phyloP scores from a whole-genome alignment of 2,329 filamentous ascomycete species.

The Madurella mycetomatis region DNA sequence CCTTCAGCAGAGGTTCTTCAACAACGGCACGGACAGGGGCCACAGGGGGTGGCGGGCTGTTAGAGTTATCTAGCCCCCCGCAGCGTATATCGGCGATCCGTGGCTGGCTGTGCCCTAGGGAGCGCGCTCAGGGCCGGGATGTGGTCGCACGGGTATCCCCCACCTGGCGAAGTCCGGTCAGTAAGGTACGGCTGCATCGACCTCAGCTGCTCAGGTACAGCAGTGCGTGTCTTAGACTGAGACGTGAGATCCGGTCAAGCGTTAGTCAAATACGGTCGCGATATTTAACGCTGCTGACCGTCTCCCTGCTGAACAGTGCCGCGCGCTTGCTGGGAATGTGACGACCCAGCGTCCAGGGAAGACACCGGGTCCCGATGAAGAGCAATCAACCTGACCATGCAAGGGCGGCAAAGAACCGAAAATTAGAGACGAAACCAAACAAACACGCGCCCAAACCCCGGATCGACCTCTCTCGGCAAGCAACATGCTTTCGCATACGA shows the following conservation, averaged over 20 bases:
- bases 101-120: too few relatives aligned
- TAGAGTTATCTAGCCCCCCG: background rate
- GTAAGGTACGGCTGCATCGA: too few relatives aligned
- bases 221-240: too few relatives aligned
- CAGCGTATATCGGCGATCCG: background rate
- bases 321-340: background rate
- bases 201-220: background rate
- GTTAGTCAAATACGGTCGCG: too few relatives aligned
- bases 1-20: background rate
- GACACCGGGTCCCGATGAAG: background rate
- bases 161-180: too few relatives aligned
- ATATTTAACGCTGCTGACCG: too few relatives aligned
- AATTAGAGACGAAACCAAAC: conserved; percentile 5
- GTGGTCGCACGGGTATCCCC: background rate
- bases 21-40: too few relatives aligned
- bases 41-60: background rate
- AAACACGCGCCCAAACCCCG: background rate
- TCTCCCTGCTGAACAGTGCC: background rate
- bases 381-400: background rate
- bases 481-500: background rate
- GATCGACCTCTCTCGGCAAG: background rate
- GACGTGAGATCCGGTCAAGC: too few relatives aligned
- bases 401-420: background rate
- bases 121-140: background rate
- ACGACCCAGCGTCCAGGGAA: background rate